Evolutionary conservation across 2,329 filamentous ascomycete species (phyloP).

Genomic region (Cladophialophora chaetospira): DNA sequence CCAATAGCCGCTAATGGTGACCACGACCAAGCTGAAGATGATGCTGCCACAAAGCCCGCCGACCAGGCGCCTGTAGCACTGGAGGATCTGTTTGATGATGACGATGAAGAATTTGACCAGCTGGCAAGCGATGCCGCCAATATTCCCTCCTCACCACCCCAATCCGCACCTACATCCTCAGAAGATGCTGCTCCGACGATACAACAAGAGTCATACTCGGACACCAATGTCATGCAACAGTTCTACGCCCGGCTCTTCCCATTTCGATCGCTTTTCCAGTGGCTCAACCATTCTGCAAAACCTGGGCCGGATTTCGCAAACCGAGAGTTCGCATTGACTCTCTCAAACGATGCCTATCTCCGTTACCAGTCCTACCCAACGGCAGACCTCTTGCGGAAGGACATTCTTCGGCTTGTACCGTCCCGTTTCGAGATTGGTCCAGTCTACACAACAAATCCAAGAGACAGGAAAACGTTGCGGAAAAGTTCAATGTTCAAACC

Average conservation of each 20-base stretch:
- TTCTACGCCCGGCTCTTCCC: conserved; percentile 97
- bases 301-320: conserved; percentile 87
- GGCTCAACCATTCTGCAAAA: conserved; percentile 90
- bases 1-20: conserved; percentile 12
- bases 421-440: conserved; percentile 97
- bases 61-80: conserved; percentile 44
- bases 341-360: conserved; percentile 89
- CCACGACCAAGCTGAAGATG: conserved; percentile 19
- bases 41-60: conserved; percentile 15
- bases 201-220: conserved; percentile 16
- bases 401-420: conserved; percentile 83
- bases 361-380: conserved; percentile 82
- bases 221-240: conserved; percentile 78
- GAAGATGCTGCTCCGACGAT: conserved; percentile 41
- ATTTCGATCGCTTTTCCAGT: conserved; percentile 92
- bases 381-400: conserved; percentile 78
- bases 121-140: conserved; percentile 55
- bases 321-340: conserved; percentile 92
- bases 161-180: conserved; percentile 43
- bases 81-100: conserved; percentile 57
- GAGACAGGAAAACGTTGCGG: conserved; percentile 84
- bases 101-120: conserved; percentile 53
- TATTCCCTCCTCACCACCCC: conserved; percentile 36
- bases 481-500: conserved; percentile 83
- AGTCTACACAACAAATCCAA: conserved; percentile 91